Evolutionary conservation across 2,329 filamentous ascomycete species (phyloP).

Genomic region (Pyrenophora tritici-repentis): DNA sequence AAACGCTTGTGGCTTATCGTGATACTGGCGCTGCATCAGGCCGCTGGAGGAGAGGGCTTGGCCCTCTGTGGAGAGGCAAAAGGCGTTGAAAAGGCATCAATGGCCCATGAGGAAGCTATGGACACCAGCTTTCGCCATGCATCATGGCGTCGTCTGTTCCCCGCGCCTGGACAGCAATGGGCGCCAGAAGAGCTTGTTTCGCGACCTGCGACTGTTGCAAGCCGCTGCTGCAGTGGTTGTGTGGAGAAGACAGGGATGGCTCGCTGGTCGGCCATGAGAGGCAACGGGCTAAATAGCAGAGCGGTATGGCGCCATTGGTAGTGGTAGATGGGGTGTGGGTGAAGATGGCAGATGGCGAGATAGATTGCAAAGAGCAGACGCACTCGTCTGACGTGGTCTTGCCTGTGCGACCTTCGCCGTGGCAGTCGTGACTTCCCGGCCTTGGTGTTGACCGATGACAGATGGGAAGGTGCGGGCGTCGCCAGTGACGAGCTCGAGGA

Average conservation of each 20-base stretch:
- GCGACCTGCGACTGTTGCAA: slow-evolving; percentile 10
- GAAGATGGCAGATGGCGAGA: slow-evolving; percentile 8
- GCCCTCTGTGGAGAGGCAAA: slow-evolving; percentile 9
- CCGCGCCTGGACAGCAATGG: slow-evolving; percentile 11
- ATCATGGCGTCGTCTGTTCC: slow-evolving; percentile 1
- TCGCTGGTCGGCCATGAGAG: slow-evolving; percentile 6
- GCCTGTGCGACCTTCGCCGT: slow-evolving; percentile 19
- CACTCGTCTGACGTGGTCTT: slow-evolving; percentile 22
- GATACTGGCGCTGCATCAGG: slow-evolving; percentile 40
- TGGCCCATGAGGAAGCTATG: slow-evolving; percentile 11
- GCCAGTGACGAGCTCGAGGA: slow-evolving; percentile 11
- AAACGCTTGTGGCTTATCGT: slow-evolving; percentile 39
- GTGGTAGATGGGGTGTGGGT: background rate
- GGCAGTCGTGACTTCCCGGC: slow-evolving; percentile 19
- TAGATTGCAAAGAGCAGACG: slow-evolving; percentile 9
- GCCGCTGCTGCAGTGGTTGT: slow-evolving; percentile 17
- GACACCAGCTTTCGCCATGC: background rate
- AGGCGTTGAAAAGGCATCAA: slow-evolving; percentile 17
- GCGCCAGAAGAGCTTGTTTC: slow-evolving; percentile 4
- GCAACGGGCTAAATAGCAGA: slow-evolving; percentile 11
- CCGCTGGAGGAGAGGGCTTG: slow-evolving; percentile 24
- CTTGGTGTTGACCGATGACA: slow-evolving; percentile 25
- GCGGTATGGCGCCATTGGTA: slow-evolving; percentile 12
- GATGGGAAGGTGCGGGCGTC: slow-evolving; percentile 17
- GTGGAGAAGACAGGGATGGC: slow-evolving; percentile 25